Conservation (phyloP, 768 basidiomycete species). For the Omphalotus guepiniiformis region DNA sequence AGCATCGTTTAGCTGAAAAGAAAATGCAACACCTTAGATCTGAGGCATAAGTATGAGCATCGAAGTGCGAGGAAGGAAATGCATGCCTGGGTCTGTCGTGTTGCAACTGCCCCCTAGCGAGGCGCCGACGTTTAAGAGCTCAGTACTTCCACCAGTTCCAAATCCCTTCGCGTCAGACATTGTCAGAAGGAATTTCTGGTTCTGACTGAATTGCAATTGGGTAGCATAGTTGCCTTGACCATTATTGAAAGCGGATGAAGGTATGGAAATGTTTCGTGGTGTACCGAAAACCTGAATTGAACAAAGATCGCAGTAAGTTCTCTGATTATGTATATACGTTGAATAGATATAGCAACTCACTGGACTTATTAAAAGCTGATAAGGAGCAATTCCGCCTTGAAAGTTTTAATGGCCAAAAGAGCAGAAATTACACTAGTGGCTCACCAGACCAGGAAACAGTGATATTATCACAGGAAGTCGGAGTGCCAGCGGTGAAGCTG, state of each 20-base stretch:
- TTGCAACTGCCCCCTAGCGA: slow-evolving; percentile 50
- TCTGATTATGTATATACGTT: neutral
- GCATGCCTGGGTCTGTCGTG: slow-evolving; percentile 37
- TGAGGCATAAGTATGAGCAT: neutral
- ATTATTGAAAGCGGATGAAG: slow-evolving; percentile 47
- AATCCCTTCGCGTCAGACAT: slow-evolving; percentile 76
- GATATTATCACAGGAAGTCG: slow-evolving; percentile 62
- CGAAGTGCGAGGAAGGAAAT: neutral
- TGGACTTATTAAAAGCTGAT: slow-evolving; percentile 45
- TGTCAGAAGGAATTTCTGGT: slow-evolving; percentile 43
- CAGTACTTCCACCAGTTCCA: slow-evolving; percentile 56
- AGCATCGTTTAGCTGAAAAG: slow-evolving; percentile 45
- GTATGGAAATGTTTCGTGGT: slow-evolving; percentile 52
- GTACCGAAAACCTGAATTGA: slow-evolving; percentile 41
- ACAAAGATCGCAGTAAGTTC: too few species aligned
- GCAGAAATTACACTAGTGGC: slow-evolving; percentile 9
- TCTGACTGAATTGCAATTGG: slow-evolving; percentile 35
- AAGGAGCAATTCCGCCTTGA: slow-evolving; percentile 58
- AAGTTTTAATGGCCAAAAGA: slow-evolving; percentile 5
- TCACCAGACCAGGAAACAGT: slow-evolving; percentile 60
- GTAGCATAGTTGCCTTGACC: slow-evolving; percentile 50
- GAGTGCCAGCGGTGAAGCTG: slow-evolving; percentile 35
- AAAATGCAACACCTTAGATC: slow-evolving; percentile 35
- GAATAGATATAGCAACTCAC: slow-evolving; percentile 28
- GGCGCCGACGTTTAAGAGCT: slow-evolving; percentile 42